Conservation (phyloP, 139 green algal genomes). For the Pseudopediastrum boryanum region DNA sequence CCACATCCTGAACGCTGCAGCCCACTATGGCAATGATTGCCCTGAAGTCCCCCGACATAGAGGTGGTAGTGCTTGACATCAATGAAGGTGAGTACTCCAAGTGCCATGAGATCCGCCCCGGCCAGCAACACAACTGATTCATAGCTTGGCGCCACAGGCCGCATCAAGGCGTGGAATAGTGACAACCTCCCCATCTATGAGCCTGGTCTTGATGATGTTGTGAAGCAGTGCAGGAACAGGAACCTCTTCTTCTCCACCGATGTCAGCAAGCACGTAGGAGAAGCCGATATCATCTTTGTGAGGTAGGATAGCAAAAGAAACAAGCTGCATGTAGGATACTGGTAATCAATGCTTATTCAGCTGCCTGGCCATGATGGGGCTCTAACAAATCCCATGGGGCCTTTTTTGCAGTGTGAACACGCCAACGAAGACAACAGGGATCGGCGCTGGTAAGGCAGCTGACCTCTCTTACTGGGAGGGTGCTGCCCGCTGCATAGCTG, state of each 20-base stretch:
- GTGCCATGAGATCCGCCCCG: background rate
- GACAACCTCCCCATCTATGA: constrained; percentile 99
- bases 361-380: too few relatives aligned
- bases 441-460: constrained; percentile 95
- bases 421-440: constrained; percentile 95
- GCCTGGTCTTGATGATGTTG: constrained; percentile 94
- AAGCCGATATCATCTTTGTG: constrained; percentile 98
- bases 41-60: constrained; percentile 93
- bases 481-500: constrained; percentile 93
- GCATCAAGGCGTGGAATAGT: constrained; percentile 90
- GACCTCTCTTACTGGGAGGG: constrained; percentile 99
- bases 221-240: constrained; percentile 73
- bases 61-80: constrained; percentile 96
- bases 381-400: too few relatives aligned
- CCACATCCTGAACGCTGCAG: constrained; percentile 28
- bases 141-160: constrained; percentile 13
- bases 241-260: constrained; percentile 99
- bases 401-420: constrained; percentile 99
- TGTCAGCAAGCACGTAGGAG: constrained; percentile 89
- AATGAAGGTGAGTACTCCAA: constrained; percentile 76
- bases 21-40: constrained; percentile 96
- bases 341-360: too few relatives aligned
- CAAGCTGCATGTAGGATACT: background rate
- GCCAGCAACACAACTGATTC: background rate
- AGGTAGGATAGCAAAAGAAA: constrained; percentile 48